Percentiles rank a stretch among this genome's conserved stretches.
Conservation (phyloP, 2,329 filamentous ascomycete genomes). For the Paracamarosporium sp. region DNA sequence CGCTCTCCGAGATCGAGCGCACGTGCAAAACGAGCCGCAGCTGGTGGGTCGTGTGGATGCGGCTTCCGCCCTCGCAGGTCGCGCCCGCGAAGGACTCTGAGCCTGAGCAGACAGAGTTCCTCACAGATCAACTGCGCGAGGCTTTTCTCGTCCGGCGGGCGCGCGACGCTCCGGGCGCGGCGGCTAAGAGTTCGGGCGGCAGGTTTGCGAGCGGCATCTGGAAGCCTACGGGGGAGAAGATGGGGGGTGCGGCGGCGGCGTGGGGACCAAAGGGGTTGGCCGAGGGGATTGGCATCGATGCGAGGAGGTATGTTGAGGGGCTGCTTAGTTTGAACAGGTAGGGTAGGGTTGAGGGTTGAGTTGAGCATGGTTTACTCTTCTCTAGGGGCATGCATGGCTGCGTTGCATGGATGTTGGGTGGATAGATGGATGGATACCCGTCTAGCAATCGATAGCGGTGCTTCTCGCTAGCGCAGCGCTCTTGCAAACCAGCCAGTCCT, state of each 20-base stretch:
- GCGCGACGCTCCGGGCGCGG: conserved; percentile 35
- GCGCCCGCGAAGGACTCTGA: conserved; percentile 1
- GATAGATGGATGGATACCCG: not conserved
- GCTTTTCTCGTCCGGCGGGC: conserved; percentile 53
- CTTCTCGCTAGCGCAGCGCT: not conserved
- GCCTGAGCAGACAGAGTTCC: conserved; percentile 23
- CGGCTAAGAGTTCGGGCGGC: conserved; percentile 24
- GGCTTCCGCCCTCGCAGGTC: conserved; percentile 48
- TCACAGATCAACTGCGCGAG: conserved; percentile 44
- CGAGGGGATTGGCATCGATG: conserved; percentile 79
- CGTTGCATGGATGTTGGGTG: too few species aligned
- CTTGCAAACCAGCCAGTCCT: too few species aligned
- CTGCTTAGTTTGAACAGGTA: conserved; percentile 67
- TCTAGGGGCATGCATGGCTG: too few species aligned
- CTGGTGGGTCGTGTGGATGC: conserved; percentile 73
- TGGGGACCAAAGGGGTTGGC: conserved; percentile 67
- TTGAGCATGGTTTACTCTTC: too few species aligned
- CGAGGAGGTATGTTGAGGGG: conserved; percentile 75
- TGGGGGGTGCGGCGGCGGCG: conserved; percentile 53
- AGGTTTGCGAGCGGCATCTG: conserved; percentile 43
- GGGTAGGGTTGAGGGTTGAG: not conserved
- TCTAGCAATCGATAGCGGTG: not conserved
- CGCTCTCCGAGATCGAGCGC: conserved; percentile 59
- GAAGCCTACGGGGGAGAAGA: conserved; percentile 35
- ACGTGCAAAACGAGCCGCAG: conserved; percentile 69